Base-by-base conservation (phyloP, 768 basidiomycete species). In the Dacryopinax primogenitus region DNA sequence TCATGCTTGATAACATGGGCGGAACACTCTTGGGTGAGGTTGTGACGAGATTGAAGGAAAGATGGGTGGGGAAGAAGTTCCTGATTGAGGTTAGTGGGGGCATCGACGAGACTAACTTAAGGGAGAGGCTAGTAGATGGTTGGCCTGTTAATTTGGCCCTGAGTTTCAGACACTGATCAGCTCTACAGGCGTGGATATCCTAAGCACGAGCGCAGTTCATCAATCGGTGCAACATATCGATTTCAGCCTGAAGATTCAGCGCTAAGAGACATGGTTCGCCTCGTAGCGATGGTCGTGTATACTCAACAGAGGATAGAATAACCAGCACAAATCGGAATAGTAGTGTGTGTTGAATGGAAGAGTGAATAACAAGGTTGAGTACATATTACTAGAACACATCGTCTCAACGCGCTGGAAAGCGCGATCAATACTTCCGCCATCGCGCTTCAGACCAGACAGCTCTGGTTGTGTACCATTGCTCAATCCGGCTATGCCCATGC, bases 1-100 rank as follows among this genome's bases (percentile, higher is more conserved):
- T 97, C 71, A 95, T 96, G 92, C 83, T 96, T 26, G 93, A 97
- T 72, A 95, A 96, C 75, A 87, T 96, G 61, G 85, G 88, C 71
- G 93, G 91, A 1, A 78, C 79, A 1, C 81, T 86, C 69, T 78
- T 98, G 44, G 80, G 83, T 11, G 77, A 73, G 34, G 85, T 86
- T 3, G 90, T 92, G 2, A 80, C 78, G 45, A 81, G 78, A 30
- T 75, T 99, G 70, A 90, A 85, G 74, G 81, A 84, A 68, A 86
- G 83, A 70, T 96, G 91, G 92, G 77, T 74, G 15, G 87, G 87
- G 11, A 82, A 87, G 76, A 89, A 88, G 70, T 97, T 95, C 74
- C 73, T 90, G 72, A 83, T 99, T 62, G 96, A 99, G 77, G 90
- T 90, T 30, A 95, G 92, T 72, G 96, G 96, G 2, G 92, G 92